Conservation (phyloP, 352 stramenopile genomes). For the Blastocystis sp. region DNA sequence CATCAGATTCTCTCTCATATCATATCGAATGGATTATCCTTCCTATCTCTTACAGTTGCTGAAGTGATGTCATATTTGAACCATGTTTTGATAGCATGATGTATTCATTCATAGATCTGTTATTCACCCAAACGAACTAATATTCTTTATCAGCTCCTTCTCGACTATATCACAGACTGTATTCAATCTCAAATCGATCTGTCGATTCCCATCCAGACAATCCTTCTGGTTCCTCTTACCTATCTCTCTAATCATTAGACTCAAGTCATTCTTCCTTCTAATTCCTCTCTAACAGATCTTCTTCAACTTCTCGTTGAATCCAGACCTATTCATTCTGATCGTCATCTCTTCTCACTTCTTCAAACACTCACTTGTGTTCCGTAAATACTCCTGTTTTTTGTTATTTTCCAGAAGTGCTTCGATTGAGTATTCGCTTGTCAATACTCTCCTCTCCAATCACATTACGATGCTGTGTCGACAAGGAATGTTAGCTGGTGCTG, state of each 20-base stretch:
- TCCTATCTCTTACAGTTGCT: neutral
- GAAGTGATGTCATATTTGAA: neutral
- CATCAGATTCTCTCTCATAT: neutral
- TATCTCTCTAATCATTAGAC: slow-evolving; percentile 27
- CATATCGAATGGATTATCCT: neutral
- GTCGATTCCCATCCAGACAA: neutral
- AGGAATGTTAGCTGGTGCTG: neutral
- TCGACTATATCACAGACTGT: slow-evolving; percentile 2
- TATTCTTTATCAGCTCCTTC: neutral
- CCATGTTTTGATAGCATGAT: neutral
- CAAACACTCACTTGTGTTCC: neutral
- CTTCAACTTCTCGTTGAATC: neutral
- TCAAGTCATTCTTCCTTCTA: neutral
- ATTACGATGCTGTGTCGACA: neutral
- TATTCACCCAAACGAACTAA: neutral
- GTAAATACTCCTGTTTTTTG: neutral
- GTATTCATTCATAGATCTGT: neutral
- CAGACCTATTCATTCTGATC: neutral
- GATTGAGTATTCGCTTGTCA: neutral
- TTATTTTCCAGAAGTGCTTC: neutral
- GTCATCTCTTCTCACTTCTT: neutral
- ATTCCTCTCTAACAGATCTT: neutral
- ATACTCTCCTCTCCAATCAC: neutral
- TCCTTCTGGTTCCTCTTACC: neutral
- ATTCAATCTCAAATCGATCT: neutral